Conservation (phyloP, 805 yeast genomes). For the Metschnikowia drakensbergensis region DNA sequence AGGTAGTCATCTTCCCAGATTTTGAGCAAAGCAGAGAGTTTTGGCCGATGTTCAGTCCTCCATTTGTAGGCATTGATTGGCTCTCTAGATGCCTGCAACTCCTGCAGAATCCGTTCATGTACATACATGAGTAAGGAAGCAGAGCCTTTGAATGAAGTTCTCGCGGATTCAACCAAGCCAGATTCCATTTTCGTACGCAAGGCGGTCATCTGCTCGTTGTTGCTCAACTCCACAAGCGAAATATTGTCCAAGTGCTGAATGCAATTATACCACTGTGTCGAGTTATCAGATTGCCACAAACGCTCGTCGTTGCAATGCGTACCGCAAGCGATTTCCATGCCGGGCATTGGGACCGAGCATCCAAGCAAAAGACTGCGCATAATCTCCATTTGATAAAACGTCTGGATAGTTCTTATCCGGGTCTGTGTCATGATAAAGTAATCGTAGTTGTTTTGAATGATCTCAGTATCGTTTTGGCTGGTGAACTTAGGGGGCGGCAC, state of each 20-base stretch:
- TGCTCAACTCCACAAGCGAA: slow-evolving; percentile 50
- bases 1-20: slow-evolving; percentile 66
- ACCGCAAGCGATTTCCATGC: slow-evolving; percentile 55
- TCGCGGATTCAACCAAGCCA: slow-evolving; percentile 30
- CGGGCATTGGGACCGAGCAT: slow-evolving; percentile 33
- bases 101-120: slow-evolving; percentile 61
- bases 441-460: slow-evolving; percentile 42
- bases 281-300: slow-evolving; percentile 53
- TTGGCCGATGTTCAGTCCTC: slow-evolving; percentile 61
- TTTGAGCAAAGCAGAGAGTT: slow-evolving; percentile 52
- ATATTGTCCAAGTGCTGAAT: slow-evolving; percentile 8
- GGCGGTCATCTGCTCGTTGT: slow-evolving; percentile 46
- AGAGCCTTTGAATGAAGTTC: slow-evolving; percentile 46
- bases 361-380: slow-evolving; percentile 46
- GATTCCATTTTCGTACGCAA: slow-evolving; percentile 47
- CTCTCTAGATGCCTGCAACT: slow-evolving; percentile 25
- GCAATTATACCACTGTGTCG: slow-evolving; percentile 48
- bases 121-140: slow-evolving; percentile 58
- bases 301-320: slow-evolving; percentile 57
- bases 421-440: slow-evolving; percentile 54
- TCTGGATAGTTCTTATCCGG: slow-evolving; percentile 51
- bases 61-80: slow-evolving; percentile 54
- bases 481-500: slow-evolving; percentile 21
- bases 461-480: slow-evolving; percentile 20
- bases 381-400: slow-evolving; percentile 47